phyloP scores from a whole-genome alignment of 129 eudicot species.

The Silybum marianum region DNA sequence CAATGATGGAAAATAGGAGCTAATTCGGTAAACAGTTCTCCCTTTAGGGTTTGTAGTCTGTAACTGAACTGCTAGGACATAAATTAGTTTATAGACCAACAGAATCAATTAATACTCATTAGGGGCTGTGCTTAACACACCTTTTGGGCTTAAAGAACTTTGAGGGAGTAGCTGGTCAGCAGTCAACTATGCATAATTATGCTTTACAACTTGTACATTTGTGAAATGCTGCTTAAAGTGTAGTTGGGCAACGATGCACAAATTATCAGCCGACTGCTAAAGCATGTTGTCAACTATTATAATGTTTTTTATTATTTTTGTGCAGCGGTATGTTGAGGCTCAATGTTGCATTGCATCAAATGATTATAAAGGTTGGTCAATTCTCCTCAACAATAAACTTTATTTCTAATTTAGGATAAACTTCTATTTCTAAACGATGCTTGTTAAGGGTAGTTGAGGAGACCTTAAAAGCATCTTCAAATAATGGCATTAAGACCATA shows the following conservation, averaged over 20 bases:
- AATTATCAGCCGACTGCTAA: neutral
- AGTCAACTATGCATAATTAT: neutral
- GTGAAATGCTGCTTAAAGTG: neutral
- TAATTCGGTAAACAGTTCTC: neutral
- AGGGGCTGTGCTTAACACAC: neutral
- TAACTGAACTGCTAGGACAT: neutral
- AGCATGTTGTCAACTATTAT: no score
- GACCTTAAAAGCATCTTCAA: constrained; percentile 5
- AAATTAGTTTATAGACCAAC: neutral
- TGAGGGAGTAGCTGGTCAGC: neutral
- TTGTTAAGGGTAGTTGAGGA: neutral
- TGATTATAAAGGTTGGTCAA: constrained; percentile 83
- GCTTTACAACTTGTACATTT: neutral
- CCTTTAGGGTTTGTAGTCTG: neutral
- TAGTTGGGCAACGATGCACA: neutral
- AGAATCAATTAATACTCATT: neutral
- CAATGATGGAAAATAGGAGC: neutral
- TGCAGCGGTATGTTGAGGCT: constrained; percentile 97
- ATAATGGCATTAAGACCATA: neutral
- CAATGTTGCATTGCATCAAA: constrained; percentile 94
- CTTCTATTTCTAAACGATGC: neutral
- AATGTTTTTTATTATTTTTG: constrained; percentile 1
- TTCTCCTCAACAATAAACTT: constrained; percentile 6
- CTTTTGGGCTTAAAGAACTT: neutral
- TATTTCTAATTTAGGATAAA: constrained; percentile 20